Evolutionary conservation across 2,329 filamentous ascomycete genomes (phyloP), one percentile per base, ranked within the genome.

Genomic region (Botrytis deweyae): DNA sequence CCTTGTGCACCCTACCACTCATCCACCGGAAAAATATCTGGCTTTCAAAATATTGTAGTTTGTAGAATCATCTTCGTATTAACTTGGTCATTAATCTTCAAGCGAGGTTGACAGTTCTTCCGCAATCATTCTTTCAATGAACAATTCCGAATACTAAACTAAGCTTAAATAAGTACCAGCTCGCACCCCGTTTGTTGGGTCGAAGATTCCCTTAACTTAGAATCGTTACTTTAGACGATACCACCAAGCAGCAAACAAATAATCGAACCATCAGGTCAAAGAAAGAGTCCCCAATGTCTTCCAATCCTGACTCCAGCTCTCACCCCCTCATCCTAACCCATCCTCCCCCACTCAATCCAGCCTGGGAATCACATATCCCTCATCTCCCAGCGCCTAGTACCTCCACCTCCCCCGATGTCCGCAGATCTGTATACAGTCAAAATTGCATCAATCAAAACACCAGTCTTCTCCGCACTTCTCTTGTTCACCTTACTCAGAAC

Each of bases 361-460:
- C 20, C 49, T 72, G 70, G 70, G 22, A n/a, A 52, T 33, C 70
- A 22, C 70, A 72, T 33, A 72, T 72, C 22, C 49, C 70, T 18
- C n/a, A 22, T 18, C 70, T 72, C 22, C 70, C 70, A 18, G 6
- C 49, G 12, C 62, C 62, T 9, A 20, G 5, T 38, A 38, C 49
- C 2, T 58, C 49, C 14, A 36, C 62, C 20, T 40, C 29, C 22
- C 38, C 62, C 0, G 38, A 44, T 2, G 6, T 66, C 33, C 74
- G 73, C 16, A 77, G 76, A 74, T 18, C 80, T 14, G 65, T 80
- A 62, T 87, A 86, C 77, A 84, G 82, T 3, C 76, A 80, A 49
- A 81, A 83, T 55, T 85, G 85, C 75, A 83, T 83, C 62, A 79
- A 79, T 9, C 79, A 82, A 33, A 82, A 83, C 59, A 77, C 79